Conservation (phyloP, 75 land plant genomes). For the Picea sitchensis region DNA sequence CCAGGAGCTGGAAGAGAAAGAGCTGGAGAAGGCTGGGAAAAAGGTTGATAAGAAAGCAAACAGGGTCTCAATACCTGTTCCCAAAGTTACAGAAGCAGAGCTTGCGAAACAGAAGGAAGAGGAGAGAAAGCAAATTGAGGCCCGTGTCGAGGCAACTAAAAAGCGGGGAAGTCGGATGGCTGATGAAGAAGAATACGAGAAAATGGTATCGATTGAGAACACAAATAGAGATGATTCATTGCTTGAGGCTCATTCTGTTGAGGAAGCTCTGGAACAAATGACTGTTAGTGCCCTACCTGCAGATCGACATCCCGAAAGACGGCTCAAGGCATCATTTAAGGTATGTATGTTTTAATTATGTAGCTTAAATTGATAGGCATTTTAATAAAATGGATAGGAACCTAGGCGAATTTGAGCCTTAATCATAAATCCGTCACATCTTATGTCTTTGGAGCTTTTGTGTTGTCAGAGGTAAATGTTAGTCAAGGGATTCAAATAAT, state of each 20-base stretch:
- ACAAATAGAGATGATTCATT: constrained; percentile 78
- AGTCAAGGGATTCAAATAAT: background rate
- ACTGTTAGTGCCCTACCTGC: constrained; percentile 44
- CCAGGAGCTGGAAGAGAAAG: constrained; percentile 75
- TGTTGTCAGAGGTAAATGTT: background rate
- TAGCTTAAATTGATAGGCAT: background rate
- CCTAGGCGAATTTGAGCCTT: background rate
- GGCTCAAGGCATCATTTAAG: constrained; percentile 92
- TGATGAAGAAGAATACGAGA: constrained; percentile 87
- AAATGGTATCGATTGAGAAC: constrained; percentile 69
- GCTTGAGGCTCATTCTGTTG: constrained; percentile 79
- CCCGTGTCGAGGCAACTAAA: constrained; percentile 59
- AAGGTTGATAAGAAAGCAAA: constrained; percentile 82
- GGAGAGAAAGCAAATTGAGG: constrained; percentile 45
- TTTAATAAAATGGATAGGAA: background rate
- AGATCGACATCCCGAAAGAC: constrained; percentile 86
- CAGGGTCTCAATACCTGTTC: constrained; percentile 76
- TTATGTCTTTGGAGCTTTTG: constrained; percentile 2
- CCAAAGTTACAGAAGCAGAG: constrained; percentile 91
- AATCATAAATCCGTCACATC: background rate
- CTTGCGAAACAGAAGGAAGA: constrained; percentile 58
- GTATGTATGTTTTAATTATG: constrained; percentile 10
- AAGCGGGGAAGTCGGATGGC: constrained; percentile 52
- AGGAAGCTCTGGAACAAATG: constrained; percentile 74
- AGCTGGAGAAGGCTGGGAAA: constrained; percentile 60